Evolutionary conservation across 2,329 filamentous ascomycete genomes (phyloP).

Genomic region (Colletotrichum sp.): DNA sequence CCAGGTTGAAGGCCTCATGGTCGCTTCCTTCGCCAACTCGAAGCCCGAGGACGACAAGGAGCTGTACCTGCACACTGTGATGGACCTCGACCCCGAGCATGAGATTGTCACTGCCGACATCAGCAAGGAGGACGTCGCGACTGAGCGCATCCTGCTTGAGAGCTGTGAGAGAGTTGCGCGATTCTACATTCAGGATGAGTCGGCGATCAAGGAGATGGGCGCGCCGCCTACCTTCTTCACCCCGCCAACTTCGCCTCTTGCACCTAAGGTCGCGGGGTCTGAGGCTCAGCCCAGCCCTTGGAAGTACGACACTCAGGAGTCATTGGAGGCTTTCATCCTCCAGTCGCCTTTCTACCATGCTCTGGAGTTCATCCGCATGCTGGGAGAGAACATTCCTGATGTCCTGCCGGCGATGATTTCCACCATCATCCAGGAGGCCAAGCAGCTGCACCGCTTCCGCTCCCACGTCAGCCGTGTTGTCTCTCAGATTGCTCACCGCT

Average conservation of each 20-base stretch:
- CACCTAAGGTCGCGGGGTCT: not conserved
- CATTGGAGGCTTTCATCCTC: conserved; percentile 33
- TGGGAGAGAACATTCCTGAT: conserved; percentile 28
- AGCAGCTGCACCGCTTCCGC: conserved; percentile 35
- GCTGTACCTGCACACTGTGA: conserved; percentile 37
- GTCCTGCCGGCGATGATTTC: conserved; percentile 27
- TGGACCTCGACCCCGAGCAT: conserved; percentile 46
- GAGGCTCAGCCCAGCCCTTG: not conserved
- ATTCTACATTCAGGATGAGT: conserved; percentile 28
- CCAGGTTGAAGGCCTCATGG: conserved; percentile 35
- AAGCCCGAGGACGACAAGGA: conserved; percentile 36
- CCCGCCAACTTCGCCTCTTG: not conserved
- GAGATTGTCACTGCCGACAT: conserved; percentile 32
- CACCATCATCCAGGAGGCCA: conserved; percentile 33
- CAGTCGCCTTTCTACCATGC: conserved; percentile 34
- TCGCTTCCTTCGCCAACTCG: conserved; percentile 34
- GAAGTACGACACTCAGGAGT: conserved; percentile 29
- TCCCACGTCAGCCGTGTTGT: conserved; percentile 13
- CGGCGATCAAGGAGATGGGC: conserved; percentile 5
- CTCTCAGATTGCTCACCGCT: conserved; percentile 17
- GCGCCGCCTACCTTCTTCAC: conserved; percentile 10
- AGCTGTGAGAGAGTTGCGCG: conserved; percentile 40
- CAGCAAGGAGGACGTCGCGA: not conserved
- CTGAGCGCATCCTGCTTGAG: conserved; percentile 33
- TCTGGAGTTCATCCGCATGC: conserved; percentile 31